Base-by-base conservation (phyloP, 1,284 basidiomycete species). In the Termitomyces sp. region DNA sequence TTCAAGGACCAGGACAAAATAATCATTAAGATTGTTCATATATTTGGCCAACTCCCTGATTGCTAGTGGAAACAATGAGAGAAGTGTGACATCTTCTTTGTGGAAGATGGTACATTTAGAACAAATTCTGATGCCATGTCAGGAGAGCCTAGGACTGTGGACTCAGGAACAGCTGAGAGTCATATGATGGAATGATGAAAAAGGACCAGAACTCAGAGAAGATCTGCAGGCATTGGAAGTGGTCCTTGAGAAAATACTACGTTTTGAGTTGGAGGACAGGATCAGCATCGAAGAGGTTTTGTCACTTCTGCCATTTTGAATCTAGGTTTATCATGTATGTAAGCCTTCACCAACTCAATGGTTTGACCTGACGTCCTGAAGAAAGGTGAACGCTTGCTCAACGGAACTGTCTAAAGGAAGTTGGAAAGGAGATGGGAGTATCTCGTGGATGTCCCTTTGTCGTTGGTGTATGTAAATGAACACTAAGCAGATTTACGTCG, bases 361-460 rank as follows among this genome's bases (percentile, higher is more conserved):
- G 10, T 12, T 9, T 46, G 19, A 30, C 28, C 8, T 30, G 28
- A 6, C 17, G 6, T 45, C 19, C 30, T 31, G 12, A 19, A 13
- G 8, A 30, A 9, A 30, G 24, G 24, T 73, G 88, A 51, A 72
- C 73, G 15, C 67, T 94, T 46, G 86, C 87, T 5, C 81, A 5
- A 5, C 24, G 81, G 59, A 77, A 82, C 47, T 92, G 88, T 67
- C 66, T 94, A 57, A 82, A 78, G 64, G 77, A 83, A 54, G 76
- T 94, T 3, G 92, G 91, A 13, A 76, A 74, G 63, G 92, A 90
- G 64, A 80, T 91, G 73, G 87, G 86, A 21, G 68, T 72, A 24
- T 62, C 52, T 52, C 48, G 55, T 19, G 53, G 17, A 54, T 31
- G 13, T 43, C 24, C 24, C 24, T 24, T 24, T 24, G 24, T 24